Percentiles rank a stretch among this genome's conserved stretches.
These are phyloP conservation scores for Boletus patriciae DNA, from an alignment of 768 basidiomycete species.

Conservation along the genomic window DNA sequence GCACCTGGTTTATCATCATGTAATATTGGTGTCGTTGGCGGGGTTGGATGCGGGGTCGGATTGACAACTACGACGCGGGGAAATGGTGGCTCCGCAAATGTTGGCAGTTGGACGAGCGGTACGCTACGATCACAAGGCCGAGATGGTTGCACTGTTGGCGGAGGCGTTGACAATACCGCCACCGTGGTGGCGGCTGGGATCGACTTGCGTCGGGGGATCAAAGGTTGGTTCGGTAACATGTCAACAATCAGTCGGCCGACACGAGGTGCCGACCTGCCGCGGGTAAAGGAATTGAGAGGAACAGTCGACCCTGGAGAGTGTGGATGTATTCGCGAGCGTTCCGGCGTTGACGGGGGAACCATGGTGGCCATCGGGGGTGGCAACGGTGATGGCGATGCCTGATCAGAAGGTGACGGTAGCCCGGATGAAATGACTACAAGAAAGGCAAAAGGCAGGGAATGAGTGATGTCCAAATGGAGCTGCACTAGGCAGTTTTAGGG, in stretches of 20 bases:
- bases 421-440: constrained; percentile 25
- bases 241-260: constrained; percentile 56
- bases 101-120: constrained; percentile 31
- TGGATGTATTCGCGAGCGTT: constrained; percentile 30
- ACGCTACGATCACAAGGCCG: constrained; percentile 19
- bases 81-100: constrained; percentile 32
- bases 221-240: constrained; percentile 50
- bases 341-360: constrained; percentile 29
- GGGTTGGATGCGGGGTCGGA: constrained; percentile 77
- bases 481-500: constrained; percentile 11
- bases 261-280: constrained; percentile 27
- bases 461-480: constrained; percentile 17
- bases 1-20: constrained; percentile 22
- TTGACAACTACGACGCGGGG: constrained; percentile 69
- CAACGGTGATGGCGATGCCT: constrained; percentile 29
- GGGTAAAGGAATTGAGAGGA: constrained; percentile 9
- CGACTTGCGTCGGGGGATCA: constrained; percentile 22
- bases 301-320: constrained; percentile 14
- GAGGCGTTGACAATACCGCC: constrained; percentile 5
- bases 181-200: constrained; percentile 1
- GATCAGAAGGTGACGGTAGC: constrained; percentile 32
- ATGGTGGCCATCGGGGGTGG: constrained; percentile 18
- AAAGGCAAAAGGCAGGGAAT: constrained; percentile 17
- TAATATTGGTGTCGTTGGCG: constrained; percentile 64
- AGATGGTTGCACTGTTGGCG: constrained; percentile 1